Percentiles rank a stretch among this genome's conserved stretches.
Conservation (phyloP, 805 yeast genomes). For the Pichia exigua region DNA sequence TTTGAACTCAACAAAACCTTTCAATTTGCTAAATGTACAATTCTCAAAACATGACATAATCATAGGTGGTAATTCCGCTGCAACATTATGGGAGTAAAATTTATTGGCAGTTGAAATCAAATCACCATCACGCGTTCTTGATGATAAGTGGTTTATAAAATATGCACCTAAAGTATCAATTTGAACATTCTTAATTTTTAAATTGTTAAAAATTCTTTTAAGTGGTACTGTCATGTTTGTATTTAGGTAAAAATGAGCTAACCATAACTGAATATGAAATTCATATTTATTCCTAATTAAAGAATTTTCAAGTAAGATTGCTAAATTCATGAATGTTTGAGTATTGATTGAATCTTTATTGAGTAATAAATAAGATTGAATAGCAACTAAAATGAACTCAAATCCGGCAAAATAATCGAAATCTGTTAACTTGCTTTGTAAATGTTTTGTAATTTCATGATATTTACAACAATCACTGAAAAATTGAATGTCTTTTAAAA, state of each 20-base stretch:
- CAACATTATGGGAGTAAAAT: constrained; percentile 45
- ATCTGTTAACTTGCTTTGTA: constrained; percentile 34
- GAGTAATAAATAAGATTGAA: constrained; percentile 27
- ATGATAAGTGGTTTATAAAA: constrained; percentile 40
- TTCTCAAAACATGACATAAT: constrained; percentile 48
- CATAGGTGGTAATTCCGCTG: constrained; percentile 42
- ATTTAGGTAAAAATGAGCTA: constrained; percentile 51
- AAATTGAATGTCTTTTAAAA: constrained; percentile 18
- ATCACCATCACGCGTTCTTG: constrained; percentile 29
- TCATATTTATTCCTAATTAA: constrained; percentile 56
- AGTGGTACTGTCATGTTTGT: constrained; percentile 51
- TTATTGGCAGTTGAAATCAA: constrained; percentile 32
- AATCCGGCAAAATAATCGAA: constrained; percentile 70
- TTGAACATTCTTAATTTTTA: constrained; percentile 71
- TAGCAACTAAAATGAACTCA: constrained; percentile 53
- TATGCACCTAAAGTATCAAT: constrained; percentile 58
- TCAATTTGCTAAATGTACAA: constrained; percentile 56
- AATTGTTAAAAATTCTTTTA: constrained; percentile 37
- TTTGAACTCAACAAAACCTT: constrained; percentile 58
- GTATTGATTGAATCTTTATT: constrained; percentile 10
- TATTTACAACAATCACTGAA: constrained; percentile 29
- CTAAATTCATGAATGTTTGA: constrained; percentile 31
- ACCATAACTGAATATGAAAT: constrained; percentile 64
- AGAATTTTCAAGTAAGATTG: constrained; percentile 52
- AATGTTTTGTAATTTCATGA: constrained; percentile 33